phyloP scores from a whole-genome alignment of 1,139 yeast genomes.

The Blastobotrys persicus region DNA sequence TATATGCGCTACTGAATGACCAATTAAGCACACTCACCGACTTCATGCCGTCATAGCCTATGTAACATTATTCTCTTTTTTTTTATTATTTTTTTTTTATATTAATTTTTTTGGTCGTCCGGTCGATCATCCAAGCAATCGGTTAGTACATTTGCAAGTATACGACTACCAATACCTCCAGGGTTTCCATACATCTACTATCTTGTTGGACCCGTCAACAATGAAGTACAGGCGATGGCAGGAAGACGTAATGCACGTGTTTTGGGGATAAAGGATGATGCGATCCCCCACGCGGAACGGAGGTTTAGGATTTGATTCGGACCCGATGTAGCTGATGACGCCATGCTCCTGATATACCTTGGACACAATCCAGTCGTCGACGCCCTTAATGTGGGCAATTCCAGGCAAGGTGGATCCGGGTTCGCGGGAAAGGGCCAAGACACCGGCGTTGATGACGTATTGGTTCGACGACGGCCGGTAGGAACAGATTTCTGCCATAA shows the following conservation, averaged over 20 bases:
- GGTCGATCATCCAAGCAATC: too few species aligned
- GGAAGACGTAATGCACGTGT: slow-evolving; percentile 68
- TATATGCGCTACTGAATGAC: neutral
- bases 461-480: slow-evolving; percentile 58
- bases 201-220: slow-evolving; percentile 47
- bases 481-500: slow-evolving; percentile 61
- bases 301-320: slow-evolving; percentile 44
- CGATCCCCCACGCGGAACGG: slow-evolving; percentile 52
- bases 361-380: slow-evolving; percentile 50
- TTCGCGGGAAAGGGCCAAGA: slow-evolving; percentile 63
- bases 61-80: neutral
- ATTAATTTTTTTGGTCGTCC: too few species aligned
- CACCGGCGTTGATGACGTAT: slow-evolving; percentile 68
- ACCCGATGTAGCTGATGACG: slow-evolving; percentile 45
- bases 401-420: slow-evolving; percentile 49
- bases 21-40: neutral
- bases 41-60: neutral
- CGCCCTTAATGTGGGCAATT: slow-evolving; percentile 44
- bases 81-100: too few species aligned
- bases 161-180: slow-evolving; percentile 49
- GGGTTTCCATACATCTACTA: slow-evolving; percentile 70
- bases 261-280: slow-evolving; percentile 62
- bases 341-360: slow-evolving; percentile 56
- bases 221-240: slow-evolving; percentile 58
- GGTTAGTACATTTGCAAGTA: neutral